A percentile compares a stretch with the other conserved stretches of the same genome.
phyloP scores from a whole-genome alignment of 2,329 filamentous ascomycete genomes.

The Sporothrix luriei region DNA sequence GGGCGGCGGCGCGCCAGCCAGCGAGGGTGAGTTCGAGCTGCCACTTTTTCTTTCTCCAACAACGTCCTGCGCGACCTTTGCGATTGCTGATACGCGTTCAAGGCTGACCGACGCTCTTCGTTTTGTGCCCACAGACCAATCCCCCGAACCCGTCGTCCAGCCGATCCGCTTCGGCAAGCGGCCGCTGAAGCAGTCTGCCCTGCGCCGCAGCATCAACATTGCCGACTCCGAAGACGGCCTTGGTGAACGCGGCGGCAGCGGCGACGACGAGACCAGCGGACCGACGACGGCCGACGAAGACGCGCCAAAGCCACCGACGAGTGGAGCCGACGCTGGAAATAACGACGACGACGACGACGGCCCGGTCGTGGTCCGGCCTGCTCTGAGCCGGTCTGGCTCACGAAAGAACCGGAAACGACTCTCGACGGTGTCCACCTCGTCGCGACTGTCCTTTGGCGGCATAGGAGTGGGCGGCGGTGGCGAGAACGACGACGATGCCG shows the following conservation, averaged over 20 bases:
- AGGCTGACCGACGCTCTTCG: constrained; percentile 34
- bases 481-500: constrained; percentile 45
- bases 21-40: constrained; percentile 42
- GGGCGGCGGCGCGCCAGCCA: constrained; percentile 33
- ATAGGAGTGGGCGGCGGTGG: constrained; percentile 54
- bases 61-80: constrained; percentile 36
- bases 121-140: constrained; percentile 38
- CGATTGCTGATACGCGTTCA: constrained; percentile 35
- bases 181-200: constrained; percentile 59
- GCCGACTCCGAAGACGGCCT: constrained; percentile 43
- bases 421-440: constrained; percentile 36
- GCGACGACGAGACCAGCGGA: constrained; percentile 6
- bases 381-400: constrained; percentile 52
- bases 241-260: background rate
- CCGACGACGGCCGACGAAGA: constrained; percentile 16
- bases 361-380: constrained; percentile 55
- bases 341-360: constrained; percentile 49
- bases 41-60: constrained; percentile 30
- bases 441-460: constrained; percentile 75
- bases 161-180: constrained; percentile 55
- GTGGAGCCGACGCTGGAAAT: background rate
- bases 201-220: constrained; percentile 59
- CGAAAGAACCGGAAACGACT: constrained; percentile 69
- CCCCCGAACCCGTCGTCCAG: constrained; percentile 43
- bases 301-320: background rate